These are phyloP conservation scores for Suhomyces ambrosiae DNA, from an alignment of 1,139 yeast genomes.

Conservation along the genomic window DNA sequence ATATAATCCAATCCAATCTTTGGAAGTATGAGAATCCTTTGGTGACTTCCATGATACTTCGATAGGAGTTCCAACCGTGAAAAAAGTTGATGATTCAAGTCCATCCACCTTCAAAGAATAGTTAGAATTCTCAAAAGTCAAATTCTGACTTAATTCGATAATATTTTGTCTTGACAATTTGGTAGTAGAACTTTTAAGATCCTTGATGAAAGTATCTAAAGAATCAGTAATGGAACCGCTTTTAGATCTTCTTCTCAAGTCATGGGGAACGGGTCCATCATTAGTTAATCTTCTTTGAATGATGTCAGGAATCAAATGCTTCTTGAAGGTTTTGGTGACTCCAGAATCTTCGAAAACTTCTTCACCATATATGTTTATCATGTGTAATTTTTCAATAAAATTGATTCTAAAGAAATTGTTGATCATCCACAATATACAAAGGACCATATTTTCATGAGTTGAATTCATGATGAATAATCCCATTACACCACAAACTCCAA, in stretches of 20 bases:
- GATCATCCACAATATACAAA: constrained; percentile 69
- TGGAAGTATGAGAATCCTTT: constrained; percentile 37
- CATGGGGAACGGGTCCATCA: constrained; percentile 17
- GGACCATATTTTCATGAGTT: constrained; percentile 52
- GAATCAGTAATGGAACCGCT: constrained; percentile 38
- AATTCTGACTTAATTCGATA: constrained; percentile 43
- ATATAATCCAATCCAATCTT: constrained; percentile 83
- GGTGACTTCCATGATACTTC: constrained; percentile 62
- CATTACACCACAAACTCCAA: constrained; percentile 85
- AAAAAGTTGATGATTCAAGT: constrained; percentile 24
- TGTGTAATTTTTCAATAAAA: constrained; percentile 78
- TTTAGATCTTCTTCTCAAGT: constrained; percentile 15
- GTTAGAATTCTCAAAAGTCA: constrained; percentile 42
- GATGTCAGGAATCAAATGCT: constrained; percentile 47
- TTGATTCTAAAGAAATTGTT: constrained; percentile 69
- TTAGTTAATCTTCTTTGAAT: constrained; percentile 38
- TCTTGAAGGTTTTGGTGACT: constrained; percentile 65
- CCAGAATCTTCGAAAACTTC: constrained; percentile 63
- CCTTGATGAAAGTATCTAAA: constrained; percentile 44
- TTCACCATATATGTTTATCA: constrained; percentile 77
- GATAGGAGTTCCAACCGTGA: constrained; percentile 55
- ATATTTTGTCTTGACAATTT: constrained; percentile 42
- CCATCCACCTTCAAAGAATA: constrained; percentile 32
- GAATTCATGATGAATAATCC: constrained; percentile 70
- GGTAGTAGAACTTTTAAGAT: constrained; percentile 36